phyloP scores from a whole-genome alignment of 176 grass and related monocot species.

The Neostapfia colusana region DNA sequence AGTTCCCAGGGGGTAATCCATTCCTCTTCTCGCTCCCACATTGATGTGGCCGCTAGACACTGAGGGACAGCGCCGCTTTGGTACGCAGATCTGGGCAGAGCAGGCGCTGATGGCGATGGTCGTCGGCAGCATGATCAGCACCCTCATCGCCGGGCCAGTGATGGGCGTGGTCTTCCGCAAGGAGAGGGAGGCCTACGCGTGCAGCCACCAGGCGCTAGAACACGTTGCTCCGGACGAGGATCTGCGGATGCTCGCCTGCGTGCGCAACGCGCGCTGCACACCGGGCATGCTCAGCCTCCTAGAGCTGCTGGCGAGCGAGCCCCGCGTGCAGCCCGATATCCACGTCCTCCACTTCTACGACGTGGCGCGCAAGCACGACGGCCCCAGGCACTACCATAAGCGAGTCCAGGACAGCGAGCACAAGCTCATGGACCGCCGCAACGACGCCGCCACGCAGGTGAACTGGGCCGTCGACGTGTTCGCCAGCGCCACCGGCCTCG shows the following conservation, averaged over 20 bases:
- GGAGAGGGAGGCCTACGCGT: slow-evolving; percentile 43
- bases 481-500: slow-evolving; percentile 31
- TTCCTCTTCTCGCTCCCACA: no score
- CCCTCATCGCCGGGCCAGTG: slow-evolving; percentile 41
- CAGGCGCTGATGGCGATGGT: slow-evolving; percentile 55
- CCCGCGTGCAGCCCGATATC: slow-evolving; percentile 30
- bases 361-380: slow-evolving; percentile 2
- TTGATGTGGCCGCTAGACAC: no score
- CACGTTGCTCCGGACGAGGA: slow-evolving; percentile 17
- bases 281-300: slow-evolving; percentile 44
- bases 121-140: slow-evolving; percentile 51
- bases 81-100: slow-evolving; percentile 45
- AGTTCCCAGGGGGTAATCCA: slow-evolving; percentile 40
- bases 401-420: slow-evolving; percentile 25
- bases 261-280: slow-evolving; percentile 30
- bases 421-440: slow-evolving; percentile 14
- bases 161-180: slow-evolving; percentile 35
- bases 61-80: not conserved
- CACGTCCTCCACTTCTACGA: slow-evolving; percentile 43
- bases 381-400: slow-evolving; percentile 25
- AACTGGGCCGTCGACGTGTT: slow-evolving; percentile 44
- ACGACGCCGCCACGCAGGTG: slow-evolving; percentile 37
- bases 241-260: slow-evolving; percentile 44
- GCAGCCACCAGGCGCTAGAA: slow-evolving; percentile 30
- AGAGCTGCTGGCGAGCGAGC: slow-evolving; percentile 35